Percentiles rank a stretch among this genome's conserved stretches.
Conservation (phyloP, 108 stramenopile species). For the Pseudonitzschia delicatissima region DNA sequence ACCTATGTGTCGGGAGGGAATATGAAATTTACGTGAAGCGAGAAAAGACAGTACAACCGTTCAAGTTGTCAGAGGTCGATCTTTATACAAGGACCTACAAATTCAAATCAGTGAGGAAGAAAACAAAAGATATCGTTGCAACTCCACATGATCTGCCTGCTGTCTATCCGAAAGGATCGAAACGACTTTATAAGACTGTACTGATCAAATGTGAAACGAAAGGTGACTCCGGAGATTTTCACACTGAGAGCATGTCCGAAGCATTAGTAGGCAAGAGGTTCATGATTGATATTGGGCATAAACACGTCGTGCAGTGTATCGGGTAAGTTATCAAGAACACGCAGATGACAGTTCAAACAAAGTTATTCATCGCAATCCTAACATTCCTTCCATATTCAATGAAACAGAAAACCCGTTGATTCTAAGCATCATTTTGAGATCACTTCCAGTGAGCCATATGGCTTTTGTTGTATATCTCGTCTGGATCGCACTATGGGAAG, state of each 20-base stretch:
- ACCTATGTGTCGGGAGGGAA: constrained; percentile 22
- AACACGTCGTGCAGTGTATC: constrained; percentile 35
- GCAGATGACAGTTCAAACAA: background rate
- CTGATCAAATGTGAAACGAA: constrained; percentile 24
- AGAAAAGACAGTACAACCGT: constrained; percentile 26
- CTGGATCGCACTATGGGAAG: constrained; percentile 33
- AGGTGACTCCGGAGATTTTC: constrained; percentile 4
- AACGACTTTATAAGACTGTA: constrained; percentile 11
- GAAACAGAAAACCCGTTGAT: constrained; percentile 25
- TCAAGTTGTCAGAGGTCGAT: constrained; percentile 24
- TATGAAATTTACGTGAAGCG: constrained; percentile 30
- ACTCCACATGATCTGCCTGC: constrained; percentile 23
- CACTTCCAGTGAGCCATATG: constrained; percentile 38
- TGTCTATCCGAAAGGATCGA: constrained; percentile 34
- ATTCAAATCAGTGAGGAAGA: constrained; percentile 25
- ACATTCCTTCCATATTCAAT: background rate
- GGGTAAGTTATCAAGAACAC: constrained; percentile 25
- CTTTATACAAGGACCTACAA: constrained; percentile 21
- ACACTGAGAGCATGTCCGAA: constrained; percentile 11
- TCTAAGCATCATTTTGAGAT: constrained; percentile 29
- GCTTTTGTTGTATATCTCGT: constrained; percentile 35
- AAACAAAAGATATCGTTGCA: constrained; percentile 10
- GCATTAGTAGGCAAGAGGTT: constrained; percentile 17
- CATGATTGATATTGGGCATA: constrained; percentile 32
- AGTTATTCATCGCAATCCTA: background rate